Conservation (phyloP, 2,329 filamentous ascomycete species). For the Colletotrichum orchidophilum region DNA sequence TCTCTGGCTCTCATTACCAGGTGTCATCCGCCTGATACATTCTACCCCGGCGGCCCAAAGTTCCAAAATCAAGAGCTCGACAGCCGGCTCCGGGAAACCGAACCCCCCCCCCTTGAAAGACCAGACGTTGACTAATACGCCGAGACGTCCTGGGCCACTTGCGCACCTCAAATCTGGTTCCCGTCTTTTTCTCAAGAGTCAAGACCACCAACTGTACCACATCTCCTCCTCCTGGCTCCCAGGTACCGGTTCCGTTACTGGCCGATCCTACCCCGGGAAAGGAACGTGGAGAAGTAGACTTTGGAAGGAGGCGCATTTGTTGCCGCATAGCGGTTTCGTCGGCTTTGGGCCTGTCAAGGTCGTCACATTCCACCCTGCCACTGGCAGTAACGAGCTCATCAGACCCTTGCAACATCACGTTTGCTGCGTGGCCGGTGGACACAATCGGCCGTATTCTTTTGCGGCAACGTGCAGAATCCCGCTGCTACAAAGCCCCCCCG, state of each 20-base stretch:
- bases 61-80: background rate
- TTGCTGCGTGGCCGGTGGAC: conserved; percentile 28
- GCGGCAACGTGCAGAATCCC: conserved; percentile 37
- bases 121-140: background rate
- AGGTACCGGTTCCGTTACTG: background rate
- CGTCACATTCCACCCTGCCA: conserved; percentile 29
- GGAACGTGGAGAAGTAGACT: background rate
- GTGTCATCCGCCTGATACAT: background rate
- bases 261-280: background rate
- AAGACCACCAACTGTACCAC: background rate
- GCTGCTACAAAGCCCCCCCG: conserved; percentile 24
- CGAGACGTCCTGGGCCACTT: conserved; percentile 2
- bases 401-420: conserved; percentile 26
- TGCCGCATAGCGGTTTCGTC: conserved; percentile 19
- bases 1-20: background rate
- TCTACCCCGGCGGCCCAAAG: background rate
- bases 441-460: conserved; percentile 32
- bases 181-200: background rate
- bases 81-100: background rate
- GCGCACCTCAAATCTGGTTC: conserved; percentile 22
- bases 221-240: background rate
- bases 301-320: conserved; percentile 13
- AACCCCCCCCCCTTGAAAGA: background rate
- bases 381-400: background rate
- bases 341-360: conserved; percentile 24